Conservation (phyloP, 2,329 filamentous ascomycete genomes). For the Hypomyces rosellus region DNA sequence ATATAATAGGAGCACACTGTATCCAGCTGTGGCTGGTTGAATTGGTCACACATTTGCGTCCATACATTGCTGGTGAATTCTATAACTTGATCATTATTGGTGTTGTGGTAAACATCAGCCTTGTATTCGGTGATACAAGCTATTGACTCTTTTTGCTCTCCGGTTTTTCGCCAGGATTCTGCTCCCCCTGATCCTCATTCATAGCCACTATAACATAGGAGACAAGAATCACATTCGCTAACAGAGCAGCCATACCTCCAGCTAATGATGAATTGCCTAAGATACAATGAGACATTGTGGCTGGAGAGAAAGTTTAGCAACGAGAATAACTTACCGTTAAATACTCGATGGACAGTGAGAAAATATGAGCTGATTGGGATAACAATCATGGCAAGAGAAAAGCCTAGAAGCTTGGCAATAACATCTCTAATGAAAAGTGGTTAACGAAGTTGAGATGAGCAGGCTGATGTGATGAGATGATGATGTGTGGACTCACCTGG, state of each 20-base stretch:
- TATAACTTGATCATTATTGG: neutral
- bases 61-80: neutral
- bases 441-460: neutral
- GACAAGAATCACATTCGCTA: constrained; percentile 86
- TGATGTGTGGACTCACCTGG: constrained; percentile 56
- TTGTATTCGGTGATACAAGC: neutral
- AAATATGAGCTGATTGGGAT: constrained; percentile 88
- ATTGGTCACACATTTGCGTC: neutral
- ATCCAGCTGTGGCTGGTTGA: neutral
- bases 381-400: constrained; percentile 86
- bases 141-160: constrained; percentile 46
- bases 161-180: constrained; percentile 35
- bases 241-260: constrained; percentile 75
- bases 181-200: constrained; percentile 65
- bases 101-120: neutral
- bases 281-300: constrained; percentile 7
- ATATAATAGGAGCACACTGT: neutral
- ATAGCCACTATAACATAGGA: constrained; percentile 90
- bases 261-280: constrained; percentile 83
- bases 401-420: constrained; percentile 82
- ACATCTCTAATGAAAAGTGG: constrained; percentile 53
- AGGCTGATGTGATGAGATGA: neutral
- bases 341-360: constrained; percentile 66
- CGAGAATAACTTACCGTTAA: constrained; percentile 54
- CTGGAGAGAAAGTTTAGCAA: neutral